phyloP scores from a whole-genome alignment of 2,329 filamentous ascomycete species.

The Diaporthe australafricana region DNA sequence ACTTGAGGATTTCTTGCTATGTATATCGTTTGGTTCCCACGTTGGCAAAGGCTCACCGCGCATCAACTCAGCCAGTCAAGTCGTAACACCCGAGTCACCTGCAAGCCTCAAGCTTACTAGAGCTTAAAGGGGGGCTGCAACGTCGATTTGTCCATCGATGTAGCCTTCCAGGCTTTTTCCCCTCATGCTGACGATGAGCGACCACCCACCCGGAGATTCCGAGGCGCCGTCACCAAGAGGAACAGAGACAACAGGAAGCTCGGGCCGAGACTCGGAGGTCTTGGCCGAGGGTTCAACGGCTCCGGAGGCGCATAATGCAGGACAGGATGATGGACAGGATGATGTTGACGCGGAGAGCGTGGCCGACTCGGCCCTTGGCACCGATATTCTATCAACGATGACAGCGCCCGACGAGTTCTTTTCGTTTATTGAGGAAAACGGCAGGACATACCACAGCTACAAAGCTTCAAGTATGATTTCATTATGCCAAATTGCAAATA shows the following conservation, averaged over 20 bases:
- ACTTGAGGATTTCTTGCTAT: constrained; percentile 24
- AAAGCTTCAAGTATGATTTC: constrained; percentile 43
- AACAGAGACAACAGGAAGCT: constrained; percentile 6
- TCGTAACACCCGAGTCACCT: neutral
- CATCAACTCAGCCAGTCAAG: constrained; percentile 10
- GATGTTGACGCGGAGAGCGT: constrained; percentile 22
- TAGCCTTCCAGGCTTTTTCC: neutral
- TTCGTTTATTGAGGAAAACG: constrained; percentile 35
- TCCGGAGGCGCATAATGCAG: neutral
- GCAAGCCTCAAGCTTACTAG: constrained; percentile 13
- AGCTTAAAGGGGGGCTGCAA: constrained; percentile 13
- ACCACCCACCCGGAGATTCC: constrained; percentile 2
- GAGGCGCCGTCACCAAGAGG: constrained; percentile 11
- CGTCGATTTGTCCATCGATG: constrained; percentile 4
- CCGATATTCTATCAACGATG: constrained; percentile 29
- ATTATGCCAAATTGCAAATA: neutral
- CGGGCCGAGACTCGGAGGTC: neutral
- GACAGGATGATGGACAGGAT: neutral
- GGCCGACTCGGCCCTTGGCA: constrained; percentile 36
- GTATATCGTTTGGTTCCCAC: constrained; percentile 21
- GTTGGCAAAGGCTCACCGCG: constrained; percentile 10
- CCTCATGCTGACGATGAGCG: constrained; percentile 19
- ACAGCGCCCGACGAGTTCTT: constrained; percentile 29
- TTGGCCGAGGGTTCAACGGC: neutral
- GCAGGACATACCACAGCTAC: constrained; percentile 36